Evolutionary conservation across 768 basidiomycete genomes (phyloP).

Genomic region (Pleurotus tuoliensis): DNA sequence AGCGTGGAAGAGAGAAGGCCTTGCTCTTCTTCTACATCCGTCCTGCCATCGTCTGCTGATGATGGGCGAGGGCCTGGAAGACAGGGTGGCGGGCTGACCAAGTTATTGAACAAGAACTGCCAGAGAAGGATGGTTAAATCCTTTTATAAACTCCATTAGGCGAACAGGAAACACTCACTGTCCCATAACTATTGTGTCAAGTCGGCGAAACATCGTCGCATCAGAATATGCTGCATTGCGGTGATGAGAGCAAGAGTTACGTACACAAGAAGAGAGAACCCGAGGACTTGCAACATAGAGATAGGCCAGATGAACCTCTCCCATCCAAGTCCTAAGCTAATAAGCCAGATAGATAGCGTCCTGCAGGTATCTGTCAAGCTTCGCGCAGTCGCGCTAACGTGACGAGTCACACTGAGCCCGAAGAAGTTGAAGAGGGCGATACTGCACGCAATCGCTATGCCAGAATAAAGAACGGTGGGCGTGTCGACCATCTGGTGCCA

Average conservation of each 20-base stretch:
- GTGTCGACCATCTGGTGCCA: constrained; percentile 86
- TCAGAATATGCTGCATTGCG: constrained; percentile 3
- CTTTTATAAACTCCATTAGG: constrained; percentile 9
- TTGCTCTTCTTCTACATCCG: constrained; percentile 58
- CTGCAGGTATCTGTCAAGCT: constrained; percentile 93
- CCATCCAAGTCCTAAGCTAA: constrained; percentile 89
- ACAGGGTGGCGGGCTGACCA: constrained; percentile 61
- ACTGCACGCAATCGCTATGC: constrained; percentile 67
- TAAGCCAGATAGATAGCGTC: constrained; percentile 93
- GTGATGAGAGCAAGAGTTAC: constrained; percentile 25
- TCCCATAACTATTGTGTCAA: constrained; percentile 66
- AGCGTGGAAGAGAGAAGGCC: constrained; percentile 45
- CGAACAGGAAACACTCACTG: constrained; percentile 41
- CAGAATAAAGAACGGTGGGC: constrained; percentile 64
- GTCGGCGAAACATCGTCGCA: constrained; percentile 1
- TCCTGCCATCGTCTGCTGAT: constrained; percentile 26
- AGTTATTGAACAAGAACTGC: constrained; percentile 88
- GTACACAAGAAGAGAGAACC: constrained; percentile 88
- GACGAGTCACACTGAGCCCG: constrained; percentile 86
- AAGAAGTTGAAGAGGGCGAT: constrained; percentile 88
- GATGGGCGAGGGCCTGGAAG: constrained; percentile 47
- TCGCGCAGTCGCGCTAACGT: constrained; percentile 90
- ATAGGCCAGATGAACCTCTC: constrained; percentile 80
- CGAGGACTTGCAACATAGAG: constrained; percentile 75
- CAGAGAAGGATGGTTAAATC: constrained; percentile 11